A percentile compares a stretch with the other conserved stretches of the same genome.
phyloP scores from a whole-genome alignment of 352 stramenopile genomes.

The Pythium insidiosum region DNA sequence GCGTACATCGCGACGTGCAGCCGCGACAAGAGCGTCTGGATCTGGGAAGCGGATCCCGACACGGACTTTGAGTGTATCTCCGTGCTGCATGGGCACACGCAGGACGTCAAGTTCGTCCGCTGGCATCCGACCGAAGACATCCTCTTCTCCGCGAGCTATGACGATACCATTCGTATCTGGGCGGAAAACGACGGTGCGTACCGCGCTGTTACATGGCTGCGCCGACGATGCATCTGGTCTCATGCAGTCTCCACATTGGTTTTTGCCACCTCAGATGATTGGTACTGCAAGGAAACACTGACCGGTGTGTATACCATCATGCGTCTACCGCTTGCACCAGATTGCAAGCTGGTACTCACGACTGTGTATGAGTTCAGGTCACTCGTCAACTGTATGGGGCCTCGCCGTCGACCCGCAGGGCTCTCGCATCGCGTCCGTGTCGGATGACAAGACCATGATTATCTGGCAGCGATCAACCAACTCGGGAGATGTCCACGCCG shows the following conservation, averaged over 20 bases:
- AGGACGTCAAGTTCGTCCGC: constrained; percentile 95
- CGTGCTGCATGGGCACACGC: constrained; percentile 93
- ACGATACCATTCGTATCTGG: constrained; percentile 96
- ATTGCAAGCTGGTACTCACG: too few species aligned
- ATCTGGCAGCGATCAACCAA: constrained; percentile 87
- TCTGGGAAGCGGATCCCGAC: constrained; percentile 94
- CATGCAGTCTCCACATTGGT: too few species aligned
- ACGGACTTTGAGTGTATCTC: constrained; percentile 97
- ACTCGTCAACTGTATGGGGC: constrained; percentile 94
- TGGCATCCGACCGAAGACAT: constrained; percentile 89
- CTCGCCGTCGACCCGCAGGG: constrained; percentile 77
- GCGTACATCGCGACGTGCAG: constrained; percentile 95
- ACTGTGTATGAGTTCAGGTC: constrained; percentile 19
- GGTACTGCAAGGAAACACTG: constrained; percentile 93
- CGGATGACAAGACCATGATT: constrained; percentile 89
- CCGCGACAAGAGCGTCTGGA: constrained; percentile 98
- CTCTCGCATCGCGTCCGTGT: constrained; percentile 79
- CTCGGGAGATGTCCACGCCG: constrained; percentile 33
- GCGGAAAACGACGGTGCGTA: constrained; percentile 91
- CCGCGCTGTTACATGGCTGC: too few species aligned
- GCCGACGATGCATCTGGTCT: too few species aligned
- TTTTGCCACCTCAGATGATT: too few species aligned
- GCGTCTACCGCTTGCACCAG: too few species aligned
- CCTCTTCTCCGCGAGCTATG: constrained; percentile 90
- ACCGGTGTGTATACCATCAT: constrained; percentile 41